Evolutionary conservation across 768 basidiomycete species (phyloP).

Genomic region (Saitozyma podzolica): DNA sequence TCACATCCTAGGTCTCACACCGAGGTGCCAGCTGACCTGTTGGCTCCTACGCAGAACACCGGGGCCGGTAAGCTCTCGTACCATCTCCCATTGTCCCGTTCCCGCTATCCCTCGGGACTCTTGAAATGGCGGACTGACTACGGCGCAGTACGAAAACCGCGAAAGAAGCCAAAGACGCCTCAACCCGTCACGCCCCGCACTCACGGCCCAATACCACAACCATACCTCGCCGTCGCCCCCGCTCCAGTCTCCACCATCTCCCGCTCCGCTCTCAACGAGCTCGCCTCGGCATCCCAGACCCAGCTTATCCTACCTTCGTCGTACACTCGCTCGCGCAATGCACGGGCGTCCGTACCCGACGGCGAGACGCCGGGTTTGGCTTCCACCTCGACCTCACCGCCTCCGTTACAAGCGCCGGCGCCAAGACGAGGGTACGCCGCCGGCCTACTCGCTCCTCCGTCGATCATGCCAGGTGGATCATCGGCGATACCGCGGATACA

Average conservation of each 20-base stretch:
- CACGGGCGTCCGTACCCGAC: conserved; percentile 3
- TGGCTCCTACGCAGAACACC: background rate
- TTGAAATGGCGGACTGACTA: background rate
- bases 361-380: background rate
- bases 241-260: conserved; percentile 31
- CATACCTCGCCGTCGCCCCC: conserved; percentile 48
- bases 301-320: conserved; percentile 39
- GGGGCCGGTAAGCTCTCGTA: conserved; percentile 1
- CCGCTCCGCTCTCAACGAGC: conserved; percentile 19
- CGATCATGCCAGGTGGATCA: conserved; percentile 40
- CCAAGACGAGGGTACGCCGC: conserved; percentile 28
- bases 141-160: conserved; percentile 16
- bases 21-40: background rate
- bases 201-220: conserved; percentile 31
- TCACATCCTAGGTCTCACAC: background rate
- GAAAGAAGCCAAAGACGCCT: conserved; percentile 31
- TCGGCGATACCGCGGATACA: conserved; percentile 30
- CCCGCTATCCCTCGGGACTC: too few relatives aligned
- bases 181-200: conserved; percentile 4
- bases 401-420: background rate
- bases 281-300: conserved; percentile 12
- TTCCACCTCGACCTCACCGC: background rate
- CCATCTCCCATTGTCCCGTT: background rate
- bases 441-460: conserved; percentile 36
- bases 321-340: conserved; percentile 9